Conservation (phyloP, 768 basidiomycete species). For the Sporobolomyces phaffii region DNA sequence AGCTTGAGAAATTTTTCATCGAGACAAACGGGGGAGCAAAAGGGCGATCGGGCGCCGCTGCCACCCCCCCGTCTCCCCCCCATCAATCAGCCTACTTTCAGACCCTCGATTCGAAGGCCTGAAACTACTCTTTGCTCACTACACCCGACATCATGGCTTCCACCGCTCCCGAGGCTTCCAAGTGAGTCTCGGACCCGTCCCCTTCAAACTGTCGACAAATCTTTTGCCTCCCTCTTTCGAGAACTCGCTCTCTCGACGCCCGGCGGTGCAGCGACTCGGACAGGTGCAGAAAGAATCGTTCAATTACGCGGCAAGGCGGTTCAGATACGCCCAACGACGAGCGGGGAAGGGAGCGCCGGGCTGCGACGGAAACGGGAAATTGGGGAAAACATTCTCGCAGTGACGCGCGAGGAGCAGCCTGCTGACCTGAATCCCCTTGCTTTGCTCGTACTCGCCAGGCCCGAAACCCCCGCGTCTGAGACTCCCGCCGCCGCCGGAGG, state of each 20-base stretch:
- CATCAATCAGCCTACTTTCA: background rate
- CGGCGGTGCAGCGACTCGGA: no score
- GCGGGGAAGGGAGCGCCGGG: background rate
- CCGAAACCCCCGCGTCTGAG: constrained; percentile 36
- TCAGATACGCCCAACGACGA: background rate
- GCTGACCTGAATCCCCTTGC: background rate
- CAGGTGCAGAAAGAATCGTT: background rate
- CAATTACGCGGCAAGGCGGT: background rate
- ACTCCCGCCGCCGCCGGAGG: constrained; percentile 35
- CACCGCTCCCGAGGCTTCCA: constrained; percentile 28
- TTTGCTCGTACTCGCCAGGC: constrained; percentile 15
- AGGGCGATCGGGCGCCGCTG: background rate
- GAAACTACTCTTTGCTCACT: constrained; percentile 1
- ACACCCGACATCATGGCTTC: constrained; percentile 20
- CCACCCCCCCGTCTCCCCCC: background rate
- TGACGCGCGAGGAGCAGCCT: background rate
- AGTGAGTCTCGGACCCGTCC: constrained; percentile 2
- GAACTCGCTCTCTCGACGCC: background rate
- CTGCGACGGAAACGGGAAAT: no score
- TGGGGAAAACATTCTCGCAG: no score
- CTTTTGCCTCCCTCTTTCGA: background rate
- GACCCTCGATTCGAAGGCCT: background rate
- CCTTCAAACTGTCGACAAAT: background rate
- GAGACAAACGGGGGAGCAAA: background rate
- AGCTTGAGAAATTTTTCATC: no score